phyloP scores from a whole-genome alignment of 345 rosid genomes.

The Heritiera fomes region DNA sequence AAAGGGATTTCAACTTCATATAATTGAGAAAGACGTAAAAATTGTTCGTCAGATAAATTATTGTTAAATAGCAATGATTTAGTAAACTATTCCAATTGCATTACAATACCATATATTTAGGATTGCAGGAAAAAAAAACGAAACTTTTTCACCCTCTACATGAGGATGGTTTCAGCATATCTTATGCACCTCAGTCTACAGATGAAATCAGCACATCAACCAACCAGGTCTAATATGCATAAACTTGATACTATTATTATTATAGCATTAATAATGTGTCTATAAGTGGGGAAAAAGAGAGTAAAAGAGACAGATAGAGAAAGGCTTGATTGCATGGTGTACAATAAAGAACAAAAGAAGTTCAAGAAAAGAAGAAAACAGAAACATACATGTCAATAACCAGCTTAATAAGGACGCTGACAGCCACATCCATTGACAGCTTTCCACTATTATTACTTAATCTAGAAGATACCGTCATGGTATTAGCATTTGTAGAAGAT shows the following conservation, averaged over 20 bases:
- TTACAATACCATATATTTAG: neutral
- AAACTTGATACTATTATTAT: neutral
- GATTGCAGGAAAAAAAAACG: neutral
- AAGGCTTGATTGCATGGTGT: neutral
- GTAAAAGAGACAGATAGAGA: neutral
- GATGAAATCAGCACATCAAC: slow-evolving; percentile 15
- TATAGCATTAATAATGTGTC: neutral
- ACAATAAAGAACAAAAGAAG: slow-evolving; percentile 8
- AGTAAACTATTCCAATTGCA: slow-evolving; percentile 3
- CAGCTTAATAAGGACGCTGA: slow-evolving; percentile 96
- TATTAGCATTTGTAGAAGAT: slow-evolving; percentile 54
- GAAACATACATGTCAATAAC: slow-evolving; percentile 87
- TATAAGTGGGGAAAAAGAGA: neutral
- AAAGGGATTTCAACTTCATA: neutral
- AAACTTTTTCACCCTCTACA: neutral
- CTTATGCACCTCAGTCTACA: neutral
- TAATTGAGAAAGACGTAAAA: neutral
- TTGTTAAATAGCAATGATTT: neutral
- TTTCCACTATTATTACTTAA: slow-evolving; percentile 75
- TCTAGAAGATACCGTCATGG: slow-evolving; percentile 72
- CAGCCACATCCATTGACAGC: slow-evolving; percentile 94
- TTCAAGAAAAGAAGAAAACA: neutral
- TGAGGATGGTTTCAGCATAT: neutral
- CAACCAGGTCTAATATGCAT: neutral
- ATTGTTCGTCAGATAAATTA: neutral